Base-by-base conservation (phyloP, 768 basidiomycete species). In the Ramaria rubella region DNA sequence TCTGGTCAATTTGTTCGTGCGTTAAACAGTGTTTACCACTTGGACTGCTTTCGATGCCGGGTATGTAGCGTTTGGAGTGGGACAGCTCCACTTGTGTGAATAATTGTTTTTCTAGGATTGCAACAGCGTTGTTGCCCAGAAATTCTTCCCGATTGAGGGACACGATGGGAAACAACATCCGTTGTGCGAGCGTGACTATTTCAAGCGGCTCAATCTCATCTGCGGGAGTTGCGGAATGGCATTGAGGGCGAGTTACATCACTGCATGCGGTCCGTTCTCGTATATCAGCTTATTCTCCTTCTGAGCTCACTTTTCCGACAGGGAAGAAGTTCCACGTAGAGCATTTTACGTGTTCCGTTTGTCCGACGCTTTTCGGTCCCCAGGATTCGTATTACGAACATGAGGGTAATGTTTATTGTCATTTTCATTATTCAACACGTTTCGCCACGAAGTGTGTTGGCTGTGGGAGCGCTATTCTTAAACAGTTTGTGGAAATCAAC, bases 311-410 rank as follows among this genome's bases (percentile, higher is more conserved):
- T 23, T n/a, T 36, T 61, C 59, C 58, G 26, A 8, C n/a, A 60
- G 59, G 49, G 15, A 58, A 60, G 44, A 99, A 99, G 72, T 99
- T 86, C 72, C 95, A 99, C 70, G 94, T 98, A 62, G 96, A 99
- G 73, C 96, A 98, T 70, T 99, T 99, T 70, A 96, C 94, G 48
- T 99, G 96, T 74, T 95, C 94, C 5, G 84, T 94, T 57, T 98
- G 96, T 73, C 81, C 95, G 48, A 94, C 89, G 14, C 80, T 97
- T 38, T 98, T 99, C 66, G 96, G 96, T 5, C 94, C 95, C 4
- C 91, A 95, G 67, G 96, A 98, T 72, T 96, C 94, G 51, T 99
- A 99, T 73, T 99, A 99, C 69, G 96, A 99, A 70, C 96, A 98
- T 67, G 90, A 91, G 61, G 90, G 88, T n/a, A 86, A 94, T 66